phyloP scores from a whole-genome alignment of 352 stramenopile species.

The Phytophthora citrophthora region DNA sequence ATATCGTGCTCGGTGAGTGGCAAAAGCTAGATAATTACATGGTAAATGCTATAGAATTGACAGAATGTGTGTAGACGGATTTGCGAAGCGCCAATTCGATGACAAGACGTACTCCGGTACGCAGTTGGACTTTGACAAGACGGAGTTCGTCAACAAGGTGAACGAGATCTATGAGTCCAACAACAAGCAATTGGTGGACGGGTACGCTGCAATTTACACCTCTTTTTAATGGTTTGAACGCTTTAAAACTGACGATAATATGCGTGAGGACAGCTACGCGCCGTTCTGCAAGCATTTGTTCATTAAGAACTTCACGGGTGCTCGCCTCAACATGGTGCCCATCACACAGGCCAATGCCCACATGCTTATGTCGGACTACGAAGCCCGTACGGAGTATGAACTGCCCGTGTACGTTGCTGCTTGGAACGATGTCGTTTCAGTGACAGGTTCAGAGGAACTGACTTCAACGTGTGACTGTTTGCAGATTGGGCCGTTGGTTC shows the following conservation, averaged over 20 bases:
- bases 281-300: conserved; percentile 99
- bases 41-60: background rate
- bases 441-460: background rate
- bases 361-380: conserved; percentile 94
- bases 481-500: conserved; percentile 90
- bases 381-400: conserved; percentile 93
- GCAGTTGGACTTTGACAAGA: conserved; percentile 76
- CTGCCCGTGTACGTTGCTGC: conserved; percentile 87
- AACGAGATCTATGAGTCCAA: conserved; percentile 82
- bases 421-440: background rate
- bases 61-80: conserved; percentile 53
- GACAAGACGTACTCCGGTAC: conserved; percentile 77
- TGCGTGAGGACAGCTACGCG: conserved; percentile 85
- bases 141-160: conserved; percentile 79
- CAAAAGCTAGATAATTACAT: background rate
- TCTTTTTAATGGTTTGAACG: background rate
- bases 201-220: conserved; percentile 33
- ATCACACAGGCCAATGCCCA: conserved; percentile 95
- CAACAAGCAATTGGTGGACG: conserved; percentile 72
- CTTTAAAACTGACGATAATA: conserved; percentile 2
- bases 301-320: conserved; percentile 94
- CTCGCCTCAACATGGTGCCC: conserved; percentile 86
- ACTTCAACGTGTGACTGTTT: conserved; percentile 9
- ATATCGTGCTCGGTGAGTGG: conserved; percentile 64
- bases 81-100: conserved; percentile 88